A percentile compares a stretch with the other conserved stretches of the same genome.
These are phyloP conservation scores for Ensete ventricosum DNA, from an alignment of 176 grass and related monocot species.

Conservation along the genomic window DNA sequence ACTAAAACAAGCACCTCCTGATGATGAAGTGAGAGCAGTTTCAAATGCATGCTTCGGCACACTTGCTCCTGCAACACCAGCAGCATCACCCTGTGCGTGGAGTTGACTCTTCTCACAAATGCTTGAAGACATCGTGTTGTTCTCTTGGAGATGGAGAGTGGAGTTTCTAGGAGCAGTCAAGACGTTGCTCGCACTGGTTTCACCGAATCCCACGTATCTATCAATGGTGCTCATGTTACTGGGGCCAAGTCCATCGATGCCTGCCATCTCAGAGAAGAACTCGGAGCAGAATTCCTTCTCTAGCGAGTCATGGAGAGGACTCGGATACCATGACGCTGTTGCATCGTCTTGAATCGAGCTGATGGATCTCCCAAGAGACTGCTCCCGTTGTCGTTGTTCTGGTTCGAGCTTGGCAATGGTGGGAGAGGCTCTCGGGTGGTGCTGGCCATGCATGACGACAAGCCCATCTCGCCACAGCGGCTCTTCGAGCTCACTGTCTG, in stretches of 20 bases:
- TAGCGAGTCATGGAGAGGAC: constrained; percentile 28
- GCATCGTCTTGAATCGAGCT: constrained; percentile 28
- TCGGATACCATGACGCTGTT: constrained; percentile 31
- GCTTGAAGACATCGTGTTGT: background rate
- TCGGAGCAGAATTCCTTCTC: constrained; percentile 59
- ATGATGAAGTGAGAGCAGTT: background rate
- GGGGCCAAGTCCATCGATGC: too few species aligned
- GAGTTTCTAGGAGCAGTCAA: background rate
- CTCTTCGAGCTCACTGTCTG: constrained; percentile 51
- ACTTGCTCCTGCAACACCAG: background rate
- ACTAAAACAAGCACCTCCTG: background rate
- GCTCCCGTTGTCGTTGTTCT: background rate
- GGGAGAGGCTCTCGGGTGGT: constrained; percentile 3
- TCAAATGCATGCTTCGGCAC: background rate
- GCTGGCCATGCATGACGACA: constrained; percentile 41
- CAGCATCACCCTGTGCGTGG: background rate
- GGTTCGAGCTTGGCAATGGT: background rate
- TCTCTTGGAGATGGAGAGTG: background rate
- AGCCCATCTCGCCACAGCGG: constrained; percentile 68
- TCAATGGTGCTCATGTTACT: background rate
- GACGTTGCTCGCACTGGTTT: background rate
- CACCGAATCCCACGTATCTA: constrained; percentile 3
- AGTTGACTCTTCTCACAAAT: background rate
- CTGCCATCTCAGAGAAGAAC: constrained; percentile 48
- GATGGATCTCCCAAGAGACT: constrained; percentile 9